Conservation (phyloP, 2,329 filamentous ascomycete species). For the Penicillium sp. region DNA sequence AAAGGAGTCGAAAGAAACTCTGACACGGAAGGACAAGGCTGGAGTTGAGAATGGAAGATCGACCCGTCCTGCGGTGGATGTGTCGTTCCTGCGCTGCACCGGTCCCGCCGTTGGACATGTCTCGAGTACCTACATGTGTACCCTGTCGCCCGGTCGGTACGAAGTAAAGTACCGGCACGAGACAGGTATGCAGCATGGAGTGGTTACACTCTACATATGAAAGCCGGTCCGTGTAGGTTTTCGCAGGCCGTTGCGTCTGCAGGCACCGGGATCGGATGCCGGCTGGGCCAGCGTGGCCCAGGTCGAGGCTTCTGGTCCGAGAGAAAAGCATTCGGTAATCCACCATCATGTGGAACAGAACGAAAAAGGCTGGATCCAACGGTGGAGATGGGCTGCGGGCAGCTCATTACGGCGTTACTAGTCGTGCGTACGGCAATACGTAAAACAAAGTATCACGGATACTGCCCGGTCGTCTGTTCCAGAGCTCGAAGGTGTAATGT, state of each 20-base stretch:
- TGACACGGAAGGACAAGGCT: background rate
- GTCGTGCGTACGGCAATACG: conserved; percentile 1
- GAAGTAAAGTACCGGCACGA: background rate
- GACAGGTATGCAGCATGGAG: background rate
- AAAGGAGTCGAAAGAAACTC: background rate
- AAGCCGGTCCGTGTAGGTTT: background rate
- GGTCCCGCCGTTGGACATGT: conserved; percentile 1
- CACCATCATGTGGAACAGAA: conserved; percentile 19
- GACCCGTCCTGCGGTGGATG: conserved; percentile 7
- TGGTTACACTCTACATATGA: background rate
- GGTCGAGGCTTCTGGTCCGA: conserved; percentile 19
- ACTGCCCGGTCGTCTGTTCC: background rate
- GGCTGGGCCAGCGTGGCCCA: conserved; percentile 10
- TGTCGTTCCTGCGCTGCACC: conserved; percentile 5
- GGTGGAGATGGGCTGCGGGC: conserved; percentile 19
- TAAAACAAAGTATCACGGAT: background rate
- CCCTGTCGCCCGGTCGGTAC: background rate
- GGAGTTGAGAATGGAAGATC: conserved; percentile 3
- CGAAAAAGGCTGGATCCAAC: conserved; percentile 14
- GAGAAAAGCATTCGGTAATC: conserved; percentile 20
- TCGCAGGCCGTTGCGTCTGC: conserved; percentile 4
- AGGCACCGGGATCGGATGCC: background rate
- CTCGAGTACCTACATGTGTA: background rate
- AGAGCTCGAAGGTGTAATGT: no score
- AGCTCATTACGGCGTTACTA: conserved; percentile 11